Evolutionary conservation across 805 yeast genomes (phyloP).

Genomic region (Kazachstania bromeliacearum): DNA sequence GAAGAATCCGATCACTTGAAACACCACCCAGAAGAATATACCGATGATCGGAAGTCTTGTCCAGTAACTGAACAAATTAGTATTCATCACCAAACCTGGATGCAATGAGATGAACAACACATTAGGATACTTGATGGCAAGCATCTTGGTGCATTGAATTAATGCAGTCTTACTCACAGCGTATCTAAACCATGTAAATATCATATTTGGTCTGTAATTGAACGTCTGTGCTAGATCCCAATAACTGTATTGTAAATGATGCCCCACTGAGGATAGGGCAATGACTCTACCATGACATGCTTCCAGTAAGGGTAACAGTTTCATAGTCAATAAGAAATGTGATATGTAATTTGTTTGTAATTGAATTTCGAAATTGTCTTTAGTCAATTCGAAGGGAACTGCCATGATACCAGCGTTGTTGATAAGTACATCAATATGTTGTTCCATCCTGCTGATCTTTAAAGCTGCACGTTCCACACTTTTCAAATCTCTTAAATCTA

Average conservation of each 20-base stretch:
- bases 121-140: slow-evolving; percentile 58
- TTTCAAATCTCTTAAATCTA: slow-evolving; percentile 44
- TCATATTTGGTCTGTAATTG: slow-evolving; percentile 50
- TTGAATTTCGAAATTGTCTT: slow-evolving; percentile 68
- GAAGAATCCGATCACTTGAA: slow-evolving; percentile 57
- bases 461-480: slow-evolving; percentile 42
- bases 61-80: slow-evolving; percentile 67
- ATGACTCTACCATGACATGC: slow-evolving; percentile 40
- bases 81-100: slow-evolving; percentile 82
- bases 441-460: slow-evolving; percentile 39
- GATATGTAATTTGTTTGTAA: slow-evolving; percentile 71
- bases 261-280: slow-evolving; percentile 59
- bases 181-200: slow-evolving; percentile 72
- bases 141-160: slow-evolving; percentile 58
- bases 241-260: slow-evolving; percentile 40
- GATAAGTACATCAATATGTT: slow-evolving; percentile 48
- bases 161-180: slow-evolving; percentile 71
- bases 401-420: slow-evolving; percentile 80
- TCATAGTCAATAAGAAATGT: slow-evolving; percentile 60
- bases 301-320: slow-evolving; percentile 45
- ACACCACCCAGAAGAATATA: slow-evolving; percentile 56
- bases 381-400: slow-evolving; percentile 54
- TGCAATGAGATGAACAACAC: slow-evolving; percentile 59
- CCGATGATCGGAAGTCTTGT: slow-evolving; percentile 75
- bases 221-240: slow-evolving; percentile 39